These are phyloP conservation scores for Nicotiana attenuata DNA, from an alignment of 257 asterid species.

Conservation along the genomic window DNA sequence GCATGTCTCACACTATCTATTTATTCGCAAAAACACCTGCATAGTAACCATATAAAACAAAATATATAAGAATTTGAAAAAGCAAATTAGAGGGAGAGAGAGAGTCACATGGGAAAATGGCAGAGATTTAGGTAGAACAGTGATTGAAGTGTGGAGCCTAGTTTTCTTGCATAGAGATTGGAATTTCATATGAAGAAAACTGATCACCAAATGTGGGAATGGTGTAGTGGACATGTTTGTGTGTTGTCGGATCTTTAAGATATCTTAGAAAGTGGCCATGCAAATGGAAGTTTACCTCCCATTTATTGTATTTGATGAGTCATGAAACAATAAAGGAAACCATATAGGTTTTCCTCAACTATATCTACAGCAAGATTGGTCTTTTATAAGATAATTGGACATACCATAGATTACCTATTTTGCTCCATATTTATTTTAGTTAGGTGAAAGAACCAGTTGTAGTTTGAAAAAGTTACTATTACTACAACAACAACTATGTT, in stretches of 20 bases:
- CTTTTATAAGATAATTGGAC: background rate
- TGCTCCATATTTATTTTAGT: background rate
- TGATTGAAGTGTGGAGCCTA: conserved; percentile 14
- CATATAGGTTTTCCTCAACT: background rate
- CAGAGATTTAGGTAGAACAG: background rate
- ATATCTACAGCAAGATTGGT: background rate
- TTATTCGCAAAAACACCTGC: background rate
- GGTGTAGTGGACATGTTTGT: conserved; percentile 21
- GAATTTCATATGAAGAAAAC: conserved; percentile 15
- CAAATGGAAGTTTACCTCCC: background rate
- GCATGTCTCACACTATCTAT: background rate
- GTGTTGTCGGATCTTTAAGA: conserved; percentile 16
- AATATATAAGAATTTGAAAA: background rate
- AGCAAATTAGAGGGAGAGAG: background rate
- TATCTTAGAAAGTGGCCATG: conserved; percentile 4
- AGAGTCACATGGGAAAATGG: background rate
- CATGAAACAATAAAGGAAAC: background rate
- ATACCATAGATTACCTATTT: background rate
- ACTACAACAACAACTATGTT: background rate
- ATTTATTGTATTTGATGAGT: conserved; percentile 9
- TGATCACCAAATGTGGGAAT: background rate
- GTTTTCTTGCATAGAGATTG: conserved; percentile 7
- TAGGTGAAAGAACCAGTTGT: background rate
- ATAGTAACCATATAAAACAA: background rate
- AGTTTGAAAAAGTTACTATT: background rate